Evolutionary conservation across 1,284 basidiomycete genomes (phyloP).

Genomic region (Puccinia novopanici): DNA sequence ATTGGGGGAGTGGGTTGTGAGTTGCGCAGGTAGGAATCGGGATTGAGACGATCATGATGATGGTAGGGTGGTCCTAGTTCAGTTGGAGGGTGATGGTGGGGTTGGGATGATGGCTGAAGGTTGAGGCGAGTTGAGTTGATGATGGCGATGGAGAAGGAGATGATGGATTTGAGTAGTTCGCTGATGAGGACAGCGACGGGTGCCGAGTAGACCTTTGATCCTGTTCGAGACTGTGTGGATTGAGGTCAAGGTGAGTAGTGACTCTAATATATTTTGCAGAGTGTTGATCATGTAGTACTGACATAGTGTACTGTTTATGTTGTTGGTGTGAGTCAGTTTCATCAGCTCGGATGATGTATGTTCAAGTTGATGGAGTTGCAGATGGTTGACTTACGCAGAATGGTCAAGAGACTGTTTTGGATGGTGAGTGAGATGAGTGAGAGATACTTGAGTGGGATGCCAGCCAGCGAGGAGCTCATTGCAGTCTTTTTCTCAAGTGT

Average conservation of each 20-base stretch:
- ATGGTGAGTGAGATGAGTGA: constrained; percentile 87
- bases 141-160: constrained; percentile 72
- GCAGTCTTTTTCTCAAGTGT: no score
- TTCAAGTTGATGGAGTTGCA: neutral
- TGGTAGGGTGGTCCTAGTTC: no score
- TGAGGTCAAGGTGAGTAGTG: neutral
- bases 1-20: neutral
- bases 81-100: neutral
- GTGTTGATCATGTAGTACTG: neutral
- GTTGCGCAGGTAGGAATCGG: neutral
- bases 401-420: constrained; percentile 84
- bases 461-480: no score
- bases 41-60: no score
- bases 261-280: no score
- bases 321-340: neutral
- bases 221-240: constrained; percentile 56
- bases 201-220: constrained; percentile 71
- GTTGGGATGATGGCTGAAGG: neutral
- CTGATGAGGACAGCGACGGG: constrained; percentile 88
- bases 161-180: constrained; percentile 84
- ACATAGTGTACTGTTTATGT: neutral
- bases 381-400: constrained; percentile 82
- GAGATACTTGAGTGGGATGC: constrained; percentile 73
- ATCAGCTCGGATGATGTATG: neutral
- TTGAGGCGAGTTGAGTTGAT: neutral